Percentiles rank a stretch among this genome's conserved stretches.
phyloP scores from a whole-genome alignment of 2,329 filamentous ascomycete genomes.

The Botryotinia narcissicola region DNA sequence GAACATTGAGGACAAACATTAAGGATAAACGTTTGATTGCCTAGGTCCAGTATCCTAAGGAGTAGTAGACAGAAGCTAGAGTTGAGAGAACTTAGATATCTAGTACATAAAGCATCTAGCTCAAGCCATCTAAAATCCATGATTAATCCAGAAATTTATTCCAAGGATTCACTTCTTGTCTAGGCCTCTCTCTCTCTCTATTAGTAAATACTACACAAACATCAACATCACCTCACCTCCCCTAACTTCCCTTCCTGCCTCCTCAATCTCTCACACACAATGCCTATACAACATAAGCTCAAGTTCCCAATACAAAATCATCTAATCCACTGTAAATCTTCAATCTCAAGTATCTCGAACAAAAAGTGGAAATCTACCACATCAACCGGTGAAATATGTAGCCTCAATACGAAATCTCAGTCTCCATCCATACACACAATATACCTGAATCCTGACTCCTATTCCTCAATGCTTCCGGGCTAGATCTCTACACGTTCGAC shows the following conservation, averaged over 20 bases:
- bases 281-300: background rate
- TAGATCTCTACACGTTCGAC: too few relatives aligned
- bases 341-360: background rate
- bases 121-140: background rate
- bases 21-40: too few relatives aligned
- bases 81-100: background rate
- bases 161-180: background rate
- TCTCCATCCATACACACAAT: background rate
- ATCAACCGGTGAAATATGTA: background rate
- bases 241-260: background rate
- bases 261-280: background rate
- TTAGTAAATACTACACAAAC: background rate
- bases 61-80: too few relatives aligned
- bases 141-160: accelerated
- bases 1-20: too few relatives aligned
- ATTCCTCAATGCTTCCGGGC: background rate
- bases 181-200: background rate
- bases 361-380: background rate
- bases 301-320: background rate
- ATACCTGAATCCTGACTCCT: background rate
- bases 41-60: too few relatives aligned
- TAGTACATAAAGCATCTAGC: background rate
- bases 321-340: background rate
- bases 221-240: background rate
- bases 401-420: background rate